A percentile compares a stretch with the other conserved stretches of the same genome.
These are phyloP conservation scores for Tetraselmis striata DNA, from an alignment of 139 green algal species.

Conservation along the genomic window DNA sequence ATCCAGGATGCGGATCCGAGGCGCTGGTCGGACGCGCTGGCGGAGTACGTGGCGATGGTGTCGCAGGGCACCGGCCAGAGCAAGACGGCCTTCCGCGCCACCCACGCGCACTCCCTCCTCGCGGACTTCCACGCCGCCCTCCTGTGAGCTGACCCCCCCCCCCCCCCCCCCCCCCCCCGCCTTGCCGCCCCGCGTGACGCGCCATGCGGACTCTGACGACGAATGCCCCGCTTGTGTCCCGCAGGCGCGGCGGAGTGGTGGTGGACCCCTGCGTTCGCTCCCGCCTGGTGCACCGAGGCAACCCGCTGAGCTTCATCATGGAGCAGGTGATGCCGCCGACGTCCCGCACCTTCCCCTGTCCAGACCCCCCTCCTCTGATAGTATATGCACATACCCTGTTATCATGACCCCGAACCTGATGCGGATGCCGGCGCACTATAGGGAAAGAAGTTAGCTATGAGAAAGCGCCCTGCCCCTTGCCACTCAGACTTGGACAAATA, in stretches of 20 bases:
- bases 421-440: no score
- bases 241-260: background rate
- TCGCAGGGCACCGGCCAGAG: background rate
- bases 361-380: no score
- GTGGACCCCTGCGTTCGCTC: background rate
- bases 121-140: slow-evolving; percentile 1
- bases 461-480: no score
- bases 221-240: background rate
- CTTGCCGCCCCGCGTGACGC: no score
- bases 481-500: no score
- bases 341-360: no score
- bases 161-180: no score
- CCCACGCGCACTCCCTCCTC: background rate
- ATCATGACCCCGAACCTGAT: no score
- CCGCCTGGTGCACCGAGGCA: background rate
- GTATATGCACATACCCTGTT: no score
- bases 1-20: background rate
- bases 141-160: background rate
- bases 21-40: background rate
- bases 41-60: background rate
- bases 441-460: no score
- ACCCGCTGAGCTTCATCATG: background rate
- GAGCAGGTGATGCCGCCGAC: no score
- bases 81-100: background rate
- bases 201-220: no score